Conservation (phyloP, 257 asterid genomes). For the Nicotiana obtusifolia region DNA sequence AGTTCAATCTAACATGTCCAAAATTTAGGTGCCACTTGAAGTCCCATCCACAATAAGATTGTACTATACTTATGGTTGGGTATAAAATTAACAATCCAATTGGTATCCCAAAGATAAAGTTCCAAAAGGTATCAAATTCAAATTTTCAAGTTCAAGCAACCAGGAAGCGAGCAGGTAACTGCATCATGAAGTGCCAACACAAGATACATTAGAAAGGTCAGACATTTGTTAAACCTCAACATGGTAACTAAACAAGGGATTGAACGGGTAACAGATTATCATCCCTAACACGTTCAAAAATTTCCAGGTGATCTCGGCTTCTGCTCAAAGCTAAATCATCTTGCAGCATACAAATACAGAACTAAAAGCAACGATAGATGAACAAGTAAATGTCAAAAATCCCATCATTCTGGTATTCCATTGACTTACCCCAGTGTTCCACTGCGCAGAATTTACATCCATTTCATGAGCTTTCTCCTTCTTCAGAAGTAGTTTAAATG, state of each 20-base stretch:
- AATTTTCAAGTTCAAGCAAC: neutral
- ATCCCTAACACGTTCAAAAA: neutral
- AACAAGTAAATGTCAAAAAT: neutral
- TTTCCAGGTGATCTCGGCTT: neutral
- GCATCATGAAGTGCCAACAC: neutral
- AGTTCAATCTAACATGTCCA: neutral
- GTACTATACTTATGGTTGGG: neutral
- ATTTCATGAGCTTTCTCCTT: constrained; percentile 88
- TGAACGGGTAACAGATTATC: neutral
- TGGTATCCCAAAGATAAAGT: neutral
- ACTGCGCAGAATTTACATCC: constrained; percentile 88
- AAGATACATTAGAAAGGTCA: neutral
- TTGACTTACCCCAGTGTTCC: constrained; percentile 72
- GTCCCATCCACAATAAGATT: neutral
- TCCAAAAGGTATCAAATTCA: neutral
- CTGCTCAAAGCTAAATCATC: neutral
- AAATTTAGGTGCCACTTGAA: neutral
- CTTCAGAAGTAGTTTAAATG: constrained; percentile 62
- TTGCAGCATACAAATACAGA: neutral
- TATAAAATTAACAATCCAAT: neutral
- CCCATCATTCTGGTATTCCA: neutral
- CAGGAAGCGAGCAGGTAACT: neutral
- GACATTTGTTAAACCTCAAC: neutral
- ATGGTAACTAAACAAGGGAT: neutral
- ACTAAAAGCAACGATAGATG: neutral